Base-by-base conservation (phyloP, 768 basidiomycete genomes). In the Tremella fuciformis region DNA sequence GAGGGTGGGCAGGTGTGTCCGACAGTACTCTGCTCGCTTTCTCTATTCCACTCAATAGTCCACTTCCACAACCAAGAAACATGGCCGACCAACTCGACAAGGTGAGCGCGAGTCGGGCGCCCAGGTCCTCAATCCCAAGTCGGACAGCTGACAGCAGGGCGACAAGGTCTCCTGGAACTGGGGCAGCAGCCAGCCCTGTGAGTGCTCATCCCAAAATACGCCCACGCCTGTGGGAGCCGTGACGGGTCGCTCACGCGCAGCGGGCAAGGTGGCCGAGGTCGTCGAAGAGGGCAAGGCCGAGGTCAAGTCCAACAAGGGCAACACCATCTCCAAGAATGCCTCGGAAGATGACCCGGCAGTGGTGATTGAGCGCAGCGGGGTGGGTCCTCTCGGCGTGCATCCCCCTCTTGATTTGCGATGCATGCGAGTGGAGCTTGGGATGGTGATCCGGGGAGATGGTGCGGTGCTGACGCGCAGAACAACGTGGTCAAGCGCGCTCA, bases 401-500 rank as follows among this genome's bases (percentile, higher is more conserved):
- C 13, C 29, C 52, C 47, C 38, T 59, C 34, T 39, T n/a, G n/a
- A 18, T 41, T 41, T 11, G 39, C 39, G 11, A 11, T 41, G 39
- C 39, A 11, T 41, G 39, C 11, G 39, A 41, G 18, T 41, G 18
- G 13, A 24, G 7, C 13, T 54, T 39, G n/a, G 24, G 24, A 11
- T 34, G 40, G 21, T 19, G 38, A 44, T 19, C 8, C 3, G 19
- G 6, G 49, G 22, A 8, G 26, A 22, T 22, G 9, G 34, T 34
- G 26, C 13, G 9, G 51, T 37, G 26, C 18, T 49, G 2, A 52
- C 34, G 25, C 11, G 21, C 26, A 83, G 81, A 83, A 82, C 56
- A 78, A 82, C 60, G 81, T 82, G 1, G 82, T 82, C 48, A 83
- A 83, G 78, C 73, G 81, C 8, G 81, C 81, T 0, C 81, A 82